These are phyloP conservation scores for Arabidopsis thaliana DNA, from an alignment of 345 rosid genomes.

Conservation along the genomic window DNA sequence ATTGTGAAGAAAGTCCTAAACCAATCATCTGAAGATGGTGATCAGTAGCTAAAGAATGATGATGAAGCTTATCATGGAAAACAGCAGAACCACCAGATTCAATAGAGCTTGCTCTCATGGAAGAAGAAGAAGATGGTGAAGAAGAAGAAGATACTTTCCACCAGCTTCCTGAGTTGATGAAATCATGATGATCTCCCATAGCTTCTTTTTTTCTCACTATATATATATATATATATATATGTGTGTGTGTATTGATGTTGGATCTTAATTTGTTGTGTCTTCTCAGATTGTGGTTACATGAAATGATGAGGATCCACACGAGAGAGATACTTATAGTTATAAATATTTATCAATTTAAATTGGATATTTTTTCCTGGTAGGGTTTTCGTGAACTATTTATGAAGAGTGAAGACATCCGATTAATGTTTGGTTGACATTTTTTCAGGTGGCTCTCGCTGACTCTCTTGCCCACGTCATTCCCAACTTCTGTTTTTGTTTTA, in stretches of 20 bases:
- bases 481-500: slow-evolving; percentile 26
- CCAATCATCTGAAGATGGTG: slow-evolving; percentile 80
- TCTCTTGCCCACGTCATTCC: slow-evolving; percentile 43
- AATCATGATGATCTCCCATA: slow-evolving; percentile 52
- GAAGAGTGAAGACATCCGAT: slow-evolving; percentile 27
- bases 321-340: slow-evolving; percentile 48
- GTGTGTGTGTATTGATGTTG: slow-evolving; percentile 22
- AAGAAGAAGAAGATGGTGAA: slow-evolving; percentile 62
- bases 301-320: slow-evolving; percentile 46
- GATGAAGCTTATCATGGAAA: slow-evolving; percentile 62
- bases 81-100: slow-evolving; percentile 61
- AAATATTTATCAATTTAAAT: slow-evolving; percentile 40
- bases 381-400: slow-evolving; percentile 42
- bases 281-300: slow-evolving; percentile 45
- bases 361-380: slow-evolving; percentile 41
- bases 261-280: slow-evolving; percentile 42
- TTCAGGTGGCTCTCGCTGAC: slow-evolving; percentile 52
- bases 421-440: slow-evolving; percentile 46
- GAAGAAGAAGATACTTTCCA: slow-evolving; percentile 47
- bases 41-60: slow-evolving; percentile 42
- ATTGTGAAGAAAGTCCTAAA: slow-evolving; percentile 81
- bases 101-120: slow-evolving; percentile 61
- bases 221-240: background rate
- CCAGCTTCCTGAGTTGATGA: slow-evolving; percentile 49
- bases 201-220: background rate